Conservation (phyloP, 2,329 filamentous ascomycete genomes). For the Mariannaea elegans region DNA sequence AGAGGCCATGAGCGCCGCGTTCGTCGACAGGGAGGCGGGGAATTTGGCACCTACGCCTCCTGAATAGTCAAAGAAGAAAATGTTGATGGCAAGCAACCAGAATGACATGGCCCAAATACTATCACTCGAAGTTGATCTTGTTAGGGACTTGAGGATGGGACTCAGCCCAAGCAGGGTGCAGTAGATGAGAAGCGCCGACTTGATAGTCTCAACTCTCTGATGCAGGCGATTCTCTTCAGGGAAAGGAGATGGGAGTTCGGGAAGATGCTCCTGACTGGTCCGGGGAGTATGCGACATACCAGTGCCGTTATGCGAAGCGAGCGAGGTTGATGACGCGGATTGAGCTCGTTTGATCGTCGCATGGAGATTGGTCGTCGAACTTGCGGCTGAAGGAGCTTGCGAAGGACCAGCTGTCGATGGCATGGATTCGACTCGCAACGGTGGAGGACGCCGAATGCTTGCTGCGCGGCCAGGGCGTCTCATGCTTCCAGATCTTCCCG, state of each 20-base stretch:
- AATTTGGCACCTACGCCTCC: constrained; percentile 71
- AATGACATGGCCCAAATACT: constrained; percentile 98
- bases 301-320: constrained; percentile 47
- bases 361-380: constrained; percentile 57
- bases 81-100: constrained; percentile 92
- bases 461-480: constrained; percentile 47
- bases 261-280: constrained; percentile 43
- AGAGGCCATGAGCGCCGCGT: constrained; percentile 94
- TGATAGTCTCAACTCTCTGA: constrained; percentile 78
- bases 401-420: constrained; percentile 39
- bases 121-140: constrained; percentile 88
- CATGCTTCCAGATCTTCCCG: constrained; percentile 46
- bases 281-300: constrained; percentile 36
- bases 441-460: constrained; percentile 48
- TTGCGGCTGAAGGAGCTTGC: constrained; percentile 48
- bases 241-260: constrained; percentile 40
- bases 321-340: constrained; percentile 64
- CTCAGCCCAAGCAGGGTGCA: constrained; percentile 90
- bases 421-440: constrained; percentile 40
- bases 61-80: constrained; percentile 98
- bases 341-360: constrained; percentile 52
- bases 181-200: constrained; percentile 93
- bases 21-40: constrained; percentile 84
- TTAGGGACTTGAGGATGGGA: constrained; percentile 96
- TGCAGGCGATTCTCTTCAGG: constrained; percentile 54